Conservation (phyloP, 805 yeast genomes). For the Candida chilensis region DNA sequence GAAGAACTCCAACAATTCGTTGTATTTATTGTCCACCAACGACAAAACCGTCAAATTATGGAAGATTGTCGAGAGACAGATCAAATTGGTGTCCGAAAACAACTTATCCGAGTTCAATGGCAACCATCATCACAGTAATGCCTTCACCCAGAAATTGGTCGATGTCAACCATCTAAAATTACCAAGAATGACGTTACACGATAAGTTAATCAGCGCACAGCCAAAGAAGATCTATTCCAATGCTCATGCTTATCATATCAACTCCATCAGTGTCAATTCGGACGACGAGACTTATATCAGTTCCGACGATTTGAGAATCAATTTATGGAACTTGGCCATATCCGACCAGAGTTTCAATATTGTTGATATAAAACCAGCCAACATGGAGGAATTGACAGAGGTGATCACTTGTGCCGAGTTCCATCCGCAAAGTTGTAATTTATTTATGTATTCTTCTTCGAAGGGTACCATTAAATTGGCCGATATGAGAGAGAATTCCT, state of each 20-base stretch:
- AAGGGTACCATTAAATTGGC: constrained; percentile 93
- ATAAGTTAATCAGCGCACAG: constrained; percentile 88
- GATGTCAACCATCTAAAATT: constrained; percentile 45
- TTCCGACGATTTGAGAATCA: constrained; percentile 90
- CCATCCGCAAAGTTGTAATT: constrained; percentile 87
- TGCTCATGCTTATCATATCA: constrained; percentile 97
- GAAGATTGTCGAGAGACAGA: constrained; percentile 89
- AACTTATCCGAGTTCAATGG: constrained; percentile 54
- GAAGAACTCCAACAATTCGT: constrained; percentile 80
- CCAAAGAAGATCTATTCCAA: constrained; percentile 88
- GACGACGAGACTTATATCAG: constrained; percentile 94
- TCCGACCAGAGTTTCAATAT: constrained; percentile 95
- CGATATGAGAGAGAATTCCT: constrained; percentile 92
- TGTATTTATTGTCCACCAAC: constrained; percentile 82
- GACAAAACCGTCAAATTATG: constrained; percentile 98
- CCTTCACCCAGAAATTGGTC: constrained; percentile 20
- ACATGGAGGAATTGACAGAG: constrained; percentile 98
- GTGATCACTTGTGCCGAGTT: constrained; percentile 95
- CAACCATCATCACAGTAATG: too few species aligned
- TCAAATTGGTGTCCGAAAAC: constrained; percentile 87
- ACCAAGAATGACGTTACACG: constrained; percentile 90
- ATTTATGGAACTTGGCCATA: constrained; percentile 89
- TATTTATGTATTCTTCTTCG: constrained; percentile 90
- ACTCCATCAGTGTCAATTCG: constrained; percentile 87
- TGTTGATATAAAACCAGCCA: constrained; percentile 95